These are phyloP conservation scores for Solioccasus polychromus DNA, from an alignment of 768 basidiomycete species.

Conservation along the genomic window DNA sequence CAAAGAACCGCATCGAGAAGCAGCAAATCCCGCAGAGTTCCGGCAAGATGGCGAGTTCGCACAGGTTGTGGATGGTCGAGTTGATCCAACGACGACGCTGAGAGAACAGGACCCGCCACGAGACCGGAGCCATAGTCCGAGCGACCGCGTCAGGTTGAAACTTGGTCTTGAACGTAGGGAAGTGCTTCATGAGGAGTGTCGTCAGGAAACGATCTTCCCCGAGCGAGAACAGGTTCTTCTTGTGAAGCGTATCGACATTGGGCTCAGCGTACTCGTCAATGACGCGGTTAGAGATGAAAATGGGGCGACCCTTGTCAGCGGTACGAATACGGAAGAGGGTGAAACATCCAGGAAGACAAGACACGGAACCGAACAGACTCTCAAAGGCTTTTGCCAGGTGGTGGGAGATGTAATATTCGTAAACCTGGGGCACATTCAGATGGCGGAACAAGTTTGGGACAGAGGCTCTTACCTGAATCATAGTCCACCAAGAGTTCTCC, in stretches of 20 bases:
- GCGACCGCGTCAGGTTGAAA: constrained; percentile 64
- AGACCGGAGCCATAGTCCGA: constrained; percentile 62
- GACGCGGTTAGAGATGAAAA: constrained; percentile 70
- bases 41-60: constrained; percentile 59
- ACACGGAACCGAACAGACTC: constrained; percentile 65
- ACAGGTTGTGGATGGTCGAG: constrained; percentile 67
- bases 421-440: constrained; percentile 41
- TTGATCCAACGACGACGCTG: constrained; percentile 75
- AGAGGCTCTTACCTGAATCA: constrained; percentile 54
- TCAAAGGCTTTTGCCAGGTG: constrained; percentile 70
- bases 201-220: constrained; percentile 74
- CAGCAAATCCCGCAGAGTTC: constrained; percentile 68
- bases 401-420: constrained; percentile 68
- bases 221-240: constrained; percentile 67
- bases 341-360: constrained; percentile 74
- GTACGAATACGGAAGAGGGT: constrained; percentile 69
- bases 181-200: constrained; percentile 67
- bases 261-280: constrained; percentile 69
- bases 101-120: constrained; percentile 58
- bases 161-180: constrained; percentile 67
- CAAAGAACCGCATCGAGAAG: constrained; percentile 74
- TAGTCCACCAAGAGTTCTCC: constrained; percentile 71
- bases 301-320: constrained; percentile 67
- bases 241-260: constrained; percentile 65
- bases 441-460: not conserved